Base-by-base conservation (phyloP, 495 filamentous ascomycete species). In the Cercophora samala region DNA sequence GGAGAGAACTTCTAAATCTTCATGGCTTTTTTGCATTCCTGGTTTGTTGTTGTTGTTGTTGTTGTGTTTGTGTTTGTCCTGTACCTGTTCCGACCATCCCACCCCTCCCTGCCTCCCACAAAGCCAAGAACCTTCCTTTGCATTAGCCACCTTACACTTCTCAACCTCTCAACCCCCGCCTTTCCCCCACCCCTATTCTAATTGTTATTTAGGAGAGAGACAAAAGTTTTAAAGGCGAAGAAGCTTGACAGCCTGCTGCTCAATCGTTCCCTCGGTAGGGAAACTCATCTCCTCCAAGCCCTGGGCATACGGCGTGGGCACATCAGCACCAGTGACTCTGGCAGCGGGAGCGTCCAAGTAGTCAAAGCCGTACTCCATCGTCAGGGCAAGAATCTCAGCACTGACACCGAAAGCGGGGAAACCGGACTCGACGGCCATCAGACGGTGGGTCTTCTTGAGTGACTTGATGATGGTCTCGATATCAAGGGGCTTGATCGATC, bases 281-380 rank as follows among this genome's bases (percentile, higher is more conserved):
- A 98, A 99, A 73, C 84, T 83, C 90, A 98, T 89, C 75, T 91
- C 84, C 85, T 99, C 95, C 66, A 97, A 85, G 71, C 89, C 89
- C 76, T 87, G 80, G 59, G 93, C 92, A 79, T 97, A 97, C 61
- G 94, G 93, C 58, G 93, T 97, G 64, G 93, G 94, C 15, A 98
- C 95, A 79, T 97, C 94, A 66, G 95, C 94, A 79, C 94, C 95
- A 64, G 92, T 97, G 72, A 98, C 87, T 79, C 94, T 88, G 77
- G 94, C 90, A 66, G 93, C 95, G 53, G 95, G 95, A 69, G 91
- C 91, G 69, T 96, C 89, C 68, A 99, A 87, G 84, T 96, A 97
- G 83, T 98, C 95, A 78, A 98, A 99, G 66, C 88, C 94, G 79
- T 97, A 98, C 81, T 99, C 95, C 91, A 96, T 96, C 64, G 91